phyloP scores from a whole-genome alignment of 371 early-diverging fungal genomes.

The Rhizopus arrhizus region DNA sequence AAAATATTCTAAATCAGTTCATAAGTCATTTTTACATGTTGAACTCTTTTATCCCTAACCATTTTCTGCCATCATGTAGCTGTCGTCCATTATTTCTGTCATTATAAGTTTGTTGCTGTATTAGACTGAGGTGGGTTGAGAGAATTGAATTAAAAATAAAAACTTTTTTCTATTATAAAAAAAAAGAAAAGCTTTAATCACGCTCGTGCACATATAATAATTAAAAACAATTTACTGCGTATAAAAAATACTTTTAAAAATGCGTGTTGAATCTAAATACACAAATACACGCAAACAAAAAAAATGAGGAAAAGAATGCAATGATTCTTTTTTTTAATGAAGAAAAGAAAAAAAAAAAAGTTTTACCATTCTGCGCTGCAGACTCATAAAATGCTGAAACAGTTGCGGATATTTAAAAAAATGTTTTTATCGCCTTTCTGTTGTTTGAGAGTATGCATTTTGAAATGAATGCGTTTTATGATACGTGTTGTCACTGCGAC shows the following conservation, averaged over 20 bases:
- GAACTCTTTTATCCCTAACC: conserved; percentile 22
- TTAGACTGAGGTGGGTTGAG: background rate
- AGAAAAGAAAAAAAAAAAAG: conserved; percentile 3
- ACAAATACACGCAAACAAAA: background rate
- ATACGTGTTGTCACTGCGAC: conserved; percentile 7
- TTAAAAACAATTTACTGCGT: no score
- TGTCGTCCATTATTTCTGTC: conserved; percentile 50
- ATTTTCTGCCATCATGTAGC: conserved; percentile 46
- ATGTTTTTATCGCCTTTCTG: conserved; percentile 1
- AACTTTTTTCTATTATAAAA: no score
- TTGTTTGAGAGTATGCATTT: background rate
- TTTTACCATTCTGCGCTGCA: background rate
- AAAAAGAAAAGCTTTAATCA: no score
- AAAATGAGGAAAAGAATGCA: conserved; percentile 1
- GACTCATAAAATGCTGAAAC: no score
- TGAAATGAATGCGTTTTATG: background rate
- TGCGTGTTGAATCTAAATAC: no score
- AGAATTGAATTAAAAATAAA: no score
- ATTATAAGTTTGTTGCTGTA: conserved; percentile 15
- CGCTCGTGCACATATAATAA: no score
- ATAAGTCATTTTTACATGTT: background rate
- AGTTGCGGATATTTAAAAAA: conserved; percentile 1
- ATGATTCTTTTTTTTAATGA: background rate
- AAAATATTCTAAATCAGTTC: conserved; percentile 43
- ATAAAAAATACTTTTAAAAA: no score